Percentiles rank a stretch among this genome's conserved stretches.
Evolutionary conservation across 1,284 basidiomycete species (phyloP).

Genomic region (Ustilago bromivora): DNA sequence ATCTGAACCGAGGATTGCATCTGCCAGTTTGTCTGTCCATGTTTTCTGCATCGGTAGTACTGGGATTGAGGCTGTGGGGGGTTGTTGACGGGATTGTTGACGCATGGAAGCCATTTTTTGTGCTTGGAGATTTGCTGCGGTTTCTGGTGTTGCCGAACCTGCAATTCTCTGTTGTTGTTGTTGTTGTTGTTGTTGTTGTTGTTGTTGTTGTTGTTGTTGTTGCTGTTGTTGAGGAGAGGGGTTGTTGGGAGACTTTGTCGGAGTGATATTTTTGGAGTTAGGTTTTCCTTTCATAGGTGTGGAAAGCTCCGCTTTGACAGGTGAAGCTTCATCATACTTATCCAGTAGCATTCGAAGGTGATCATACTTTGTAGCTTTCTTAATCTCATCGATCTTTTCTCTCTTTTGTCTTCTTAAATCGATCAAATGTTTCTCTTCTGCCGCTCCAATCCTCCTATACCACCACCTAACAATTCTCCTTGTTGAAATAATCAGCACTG

Average conservation of each 20-base stretch:
- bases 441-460: conserved; percentile 85
- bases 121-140: conserved; percentile 31
- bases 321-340: conserved; percentile 81
- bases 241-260: conserved; percentile 19
- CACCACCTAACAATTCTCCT: conserved; percentile 86
- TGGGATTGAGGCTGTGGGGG: conserved; percentile 11
- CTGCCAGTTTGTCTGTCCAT: conserved; percentile 71
- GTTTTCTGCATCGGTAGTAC: conserved; percentile 32
- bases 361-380: conserved; percentile 96
- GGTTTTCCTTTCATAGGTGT: conserved; percentile 31
- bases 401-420: conserved; percentile 82
- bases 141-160: conserved; percentile 27
- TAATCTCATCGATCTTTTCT: conserved; percentile 92
- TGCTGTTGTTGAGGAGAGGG: conserved; percentile 13
- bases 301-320: conserved; percentile 9
- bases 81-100: conserved; percentile 38
- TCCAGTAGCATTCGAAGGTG: conserved; percentile 89
- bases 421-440: conserved; percentile 86
- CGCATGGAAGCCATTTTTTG: conserved; percentile 51
- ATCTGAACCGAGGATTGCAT: conserved; percentile 70
- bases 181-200: conserved; percentile 14
- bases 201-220: conserved; percentile 13
- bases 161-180: not conserved
- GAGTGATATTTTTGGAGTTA: conserved; percentile 17
- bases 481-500: conserved; percentile 77